These are phyloP conservation scores for Neofusicoccum ribis DNA, from an alignment of 2,329 filamentous ascomycete species.

Conservation along the genomic window DNA sequence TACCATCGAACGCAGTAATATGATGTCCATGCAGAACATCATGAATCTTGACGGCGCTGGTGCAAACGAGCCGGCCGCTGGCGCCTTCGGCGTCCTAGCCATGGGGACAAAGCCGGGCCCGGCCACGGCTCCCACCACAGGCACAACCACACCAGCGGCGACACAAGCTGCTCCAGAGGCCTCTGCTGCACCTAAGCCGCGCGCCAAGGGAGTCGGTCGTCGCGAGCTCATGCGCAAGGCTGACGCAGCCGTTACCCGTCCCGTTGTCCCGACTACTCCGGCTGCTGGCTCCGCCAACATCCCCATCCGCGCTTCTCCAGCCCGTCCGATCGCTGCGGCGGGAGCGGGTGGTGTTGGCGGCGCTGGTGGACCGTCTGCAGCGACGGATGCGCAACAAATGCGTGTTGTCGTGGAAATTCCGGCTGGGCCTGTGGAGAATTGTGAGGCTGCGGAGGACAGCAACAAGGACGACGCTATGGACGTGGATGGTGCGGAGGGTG, in stretches of 20 bases:
- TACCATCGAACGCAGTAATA: slow-evolving; percentile 18
- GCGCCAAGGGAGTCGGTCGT: slow-evolving; percentile 60
- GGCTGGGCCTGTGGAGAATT: neutral
- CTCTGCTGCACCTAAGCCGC: slow-evolving; percentile 27
- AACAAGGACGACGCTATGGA: slow-evolving; percentile 1
- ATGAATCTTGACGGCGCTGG: slow-evolving; percentile 34
- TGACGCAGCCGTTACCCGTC: slow-evolving; percentile 53
- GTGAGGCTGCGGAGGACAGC: neutral
- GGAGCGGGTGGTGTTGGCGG: neutral
- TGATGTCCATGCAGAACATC: slow-evolving; percentile 32
- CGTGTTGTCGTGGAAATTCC: neutral
- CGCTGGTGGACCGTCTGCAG: slow-evolving; percentile 27
- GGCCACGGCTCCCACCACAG: slow-evolving; percentile 19
- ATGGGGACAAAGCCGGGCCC: slow-evolving; percentile 6
- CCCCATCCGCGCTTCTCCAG: slow-evolving; percentile 7
- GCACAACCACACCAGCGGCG: slow-evolving; percentile 18
- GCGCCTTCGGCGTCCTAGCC: slow-evolving; percentile 9
- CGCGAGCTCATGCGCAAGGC: slow-evolving; percentile 61
- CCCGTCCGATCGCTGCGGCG: neutral
- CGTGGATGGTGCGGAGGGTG: neutral
- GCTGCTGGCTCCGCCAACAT: neutral
- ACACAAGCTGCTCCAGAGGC: slow-evolving; percentile 21
- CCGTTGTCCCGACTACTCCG: neutral
- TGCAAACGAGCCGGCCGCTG: slow-evolving; percentile 26
- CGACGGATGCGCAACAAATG: neutral